phyloP scores from a whole-genome alignment of 148 eudicot genomes.

The Heliamphora exappendiculata region DNA sequence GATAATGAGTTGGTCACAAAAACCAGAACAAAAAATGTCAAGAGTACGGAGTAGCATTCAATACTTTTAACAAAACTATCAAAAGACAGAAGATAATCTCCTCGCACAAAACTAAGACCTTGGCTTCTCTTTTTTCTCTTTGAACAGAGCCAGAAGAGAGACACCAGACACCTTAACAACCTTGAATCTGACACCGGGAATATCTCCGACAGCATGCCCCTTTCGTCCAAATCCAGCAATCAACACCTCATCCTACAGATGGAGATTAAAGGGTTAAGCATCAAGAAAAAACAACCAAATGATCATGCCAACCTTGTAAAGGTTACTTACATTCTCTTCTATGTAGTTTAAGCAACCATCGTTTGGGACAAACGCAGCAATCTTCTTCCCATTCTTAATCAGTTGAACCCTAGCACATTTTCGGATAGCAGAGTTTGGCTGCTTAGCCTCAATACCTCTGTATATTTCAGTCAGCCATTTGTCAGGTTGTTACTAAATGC shows the following conservation, averaged over 20 bases:
- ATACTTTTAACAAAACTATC: not conserved
- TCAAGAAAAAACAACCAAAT: not conserved
- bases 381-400: conserved; percentile 47
- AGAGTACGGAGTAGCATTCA: not conserved
- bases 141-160: conserved; percentile 45
- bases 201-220: conserved; percentile 55
- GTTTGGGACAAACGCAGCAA: conserved; percentile 45
- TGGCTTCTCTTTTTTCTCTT: conserved; percentile 52
- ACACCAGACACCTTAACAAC: conserved; percentile 53
- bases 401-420: conserved; percentile 47
- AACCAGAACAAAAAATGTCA: not conserved
- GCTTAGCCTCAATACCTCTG: conserved; percentile 50
- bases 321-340: conserved; percentile 37
- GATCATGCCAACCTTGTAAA: not conserved
- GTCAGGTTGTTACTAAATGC: not conserved
- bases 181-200: conserved; percentile 51
- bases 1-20: conserved; percentile 2
- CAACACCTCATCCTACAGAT: conserved; percentile 36
- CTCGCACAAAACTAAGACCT: conserved; percentile 30
- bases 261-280: not conserved
- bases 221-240: conserved; percentile 55
- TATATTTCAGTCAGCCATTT: not conserved
- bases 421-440: conserved; percentile 45
- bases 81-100: conserved; percentile 1
- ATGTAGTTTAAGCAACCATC: conserved; percentile 52